Evolutionary conservation across 768 basidiomycete genomes (phyloP), one percentile per base, ranked within the genome.

Genomic region (Sutorius australiensis): DNA sequence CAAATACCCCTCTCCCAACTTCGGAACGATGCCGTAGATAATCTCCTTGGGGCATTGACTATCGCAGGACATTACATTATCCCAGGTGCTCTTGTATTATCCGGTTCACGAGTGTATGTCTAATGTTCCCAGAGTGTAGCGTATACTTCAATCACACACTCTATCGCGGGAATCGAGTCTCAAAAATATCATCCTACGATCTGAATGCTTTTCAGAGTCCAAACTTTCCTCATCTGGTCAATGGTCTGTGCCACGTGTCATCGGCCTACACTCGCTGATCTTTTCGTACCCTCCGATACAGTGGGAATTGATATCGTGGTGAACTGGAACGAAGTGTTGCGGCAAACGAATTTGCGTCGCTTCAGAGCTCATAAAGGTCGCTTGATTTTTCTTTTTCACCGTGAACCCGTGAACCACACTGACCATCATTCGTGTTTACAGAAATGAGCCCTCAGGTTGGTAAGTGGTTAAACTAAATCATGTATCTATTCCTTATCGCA

Each of bases 1-100:
- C 95, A 97, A 72, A 95, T 98, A 33, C 92, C 95, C 13, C 74
- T 94, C 32, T 92, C 89, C 2, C 88, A 93, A 64, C 74, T 95
- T 42, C 81, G 92, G n/a, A 97, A 95, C 61, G 94, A 98, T 67
- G 92, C 93, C 8, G 84, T 93, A 6, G 95, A 95, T 60, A 98
- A 97, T 66, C 73, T 97, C 10, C 83, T 97, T 66, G 93, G 92
- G 8, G 89, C 92, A 3, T 73, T 98, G 32, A 84, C 87, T 14
- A 86, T 95, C 47, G 93, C 94, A 14, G 94, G 95, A 1, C 86
- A 91, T 61, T 95, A 84, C 63, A 88, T 89, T 55, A 93, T 98
- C 48, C 94, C 95, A 65, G 93, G 91, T 88, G 72, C 16, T 51
- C 61, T 50, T 53, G 2, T 34, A 48, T 28, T 19, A 9, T 43